These are phyloP conservation scores for Rosa persica DNA, from an alignment of 306 rosid genomes.

Conservation along the genomic window DNA sequence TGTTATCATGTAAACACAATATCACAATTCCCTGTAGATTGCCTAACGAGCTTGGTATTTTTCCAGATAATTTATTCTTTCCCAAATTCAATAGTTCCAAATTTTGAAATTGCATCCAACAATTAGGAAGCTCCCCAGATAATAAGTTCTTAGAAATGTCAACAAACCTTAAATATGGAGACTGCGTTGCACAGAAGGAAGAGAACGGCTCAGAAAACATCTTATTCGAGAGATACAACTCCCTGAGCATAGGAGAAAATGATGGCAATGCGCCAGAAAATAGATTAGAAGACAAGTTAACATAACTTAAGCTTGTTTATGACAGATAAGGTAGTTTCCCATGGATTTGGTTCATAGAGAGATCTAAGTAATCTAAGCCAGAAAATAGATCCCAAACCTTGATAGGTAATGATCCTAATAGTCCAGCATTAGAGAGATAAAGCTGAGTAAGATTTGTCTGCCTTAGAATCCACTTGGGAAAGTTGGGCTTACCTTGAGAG, in stretches of 20 bases:
- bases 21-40: rapidly evolving
- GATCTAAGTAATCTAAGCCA: rapidly evolving
- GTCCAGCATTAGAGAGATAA: not conserved
- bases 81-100: rapidly evolving
- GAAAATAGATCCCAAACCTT: not conserved
- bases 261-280: not conserved
- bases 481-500: slow-evolving; percentile 6
- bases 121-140: not conserved
- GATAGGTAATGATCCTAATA: not conserved
- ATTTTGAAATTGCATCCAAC: not conserved
- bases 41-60: not conserved
- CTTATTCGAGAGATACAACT: not conserved
- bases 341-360: not conserved
- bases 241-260: not conserved
- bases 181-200: not conserved
- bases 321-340: not conserved
- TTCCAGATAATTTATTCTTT: slow-evolving; percentile 4
- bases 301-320: not conserved
- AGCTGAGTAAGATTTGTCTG: not conserved
- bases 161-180: rapidly evolving
- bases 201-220: not conserved
- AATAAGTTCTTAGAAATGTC: not conserved
- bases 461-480: not conserved
- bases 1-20: not conserved
- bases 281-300: not conserved